These are phyloP conservation scores for Dalbergia cultrata DNA, from an alignment of 306 rosid genomes.

Conservation along the genomic window DNA sequence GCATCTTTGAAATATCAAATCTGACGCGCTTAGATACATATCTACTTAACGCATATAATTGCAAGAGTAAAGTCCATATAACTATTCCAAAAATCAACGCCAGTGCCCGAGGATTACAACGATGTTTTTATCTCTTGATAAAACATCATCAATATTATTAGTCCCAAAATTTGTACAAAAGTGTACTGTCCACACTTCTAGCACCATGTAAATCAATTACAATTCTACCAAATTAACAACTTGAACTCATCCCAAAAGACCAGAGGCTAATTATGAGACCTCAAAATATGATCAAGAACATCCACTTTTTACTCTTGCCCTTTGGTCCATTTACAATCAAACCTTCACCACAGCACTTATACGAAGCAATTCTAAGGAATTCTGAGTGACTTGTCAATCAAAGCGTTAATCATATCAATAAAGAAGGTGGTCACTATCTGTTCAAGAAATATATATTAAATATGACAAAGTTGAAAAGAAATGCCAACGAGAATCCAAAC, in stretches of 20 bases:
- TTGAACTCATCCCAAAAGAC: constrained; percentile 9
- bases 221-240: background rate
- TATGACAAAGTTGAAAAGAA: constrained; percentile 7
- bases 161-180: background rate
- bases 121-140: background rate
- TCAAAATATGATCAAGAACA: background rate
- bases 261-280: too few relatives aligned
- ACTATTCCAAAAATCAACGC: constrained; percentile 10
- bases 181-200: constrained; percentile 1
- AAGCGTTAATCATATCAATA: constrained; percentile 23
- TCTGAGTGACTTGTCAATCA: constrained; percentile 21
- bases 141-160: constrained; percentile 4
- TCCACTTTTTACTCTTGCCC: background rate
- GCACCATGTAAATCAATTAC: background rate
- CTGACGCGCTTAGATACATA: constrained; percentile 10
- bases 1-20: background rate
- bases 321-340: background rate
- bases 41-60: constrained; percentile 10
- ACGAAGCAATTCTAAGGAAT: constrained; percentile 26
- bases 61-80: background rate
- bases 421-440: constrained; percentile 21
- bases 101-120: background rate
- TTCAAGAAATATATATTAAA: constrained; percentile 29
- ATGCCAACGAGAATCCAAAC: constrained; percentile 50
- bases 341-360: background rate